Evolutionary conservation across 2,329 filamentous ascomycete species (phyloP), one percentile per base, ranked within the genome.

Genomic region (Keithomyces neogunnii): DNA sequence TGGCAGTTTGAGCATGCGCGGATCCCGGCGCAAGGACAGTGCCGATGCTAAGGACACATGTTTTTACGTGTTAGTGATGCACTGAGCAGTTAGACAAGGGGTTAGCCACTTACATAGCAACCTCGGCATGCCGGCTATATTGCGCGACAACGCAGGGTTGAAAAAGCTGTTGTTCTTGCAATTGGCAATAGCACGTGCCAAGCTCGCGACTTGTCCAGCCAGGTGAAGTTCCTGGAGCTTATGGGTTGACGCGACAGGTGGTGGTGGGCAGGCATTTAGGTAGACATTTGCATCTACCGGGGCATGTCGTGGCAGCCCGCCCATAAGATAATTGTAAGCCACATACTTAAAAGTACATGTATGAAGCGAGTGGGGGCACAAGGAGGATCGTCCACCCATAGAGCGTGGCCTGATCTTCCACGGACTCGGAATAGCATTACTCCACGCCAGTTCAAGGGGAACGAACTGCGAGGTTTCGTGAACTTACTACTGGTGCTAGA

Each of bases 1-100:
- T 40, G 92, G 91, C 19, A 95, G 72, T 71, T 88, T 88, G 57
- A 93, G 81, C 52, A 96, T 75, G 58, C 88, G 82, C 61, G 88
- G 86, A 68, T 96, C 88, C 68, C 83, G 84, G 64, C 89, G 86
- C 63, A 96, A 75, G 60, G 80, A 80, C 60, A 88, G 71, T 56
- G 84, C 75, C 61, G 85, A 74, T 57, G 79, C 79, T 82, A 53
- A 39, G 39, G 31, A 32, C 40, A 30, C 29, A 45, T 13, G 28
- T 7, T 9, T 9, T 29, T 50, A 42, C 5, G 7, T 44, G 29
- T 39, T 39, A 32, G 42, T 31, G 10, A 28, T 39, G 36, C 13
- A n/a, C 8, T 11, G 33, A 3, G 36, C 4, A 44, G 26, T 28
- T 30, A 29, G 40, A 10, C 8, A 44, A 26, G 9, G 43, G 7